Base-by-base conservation (phyloP, 345 rosid species). In the Tarenaya hassleriana region DNA sequence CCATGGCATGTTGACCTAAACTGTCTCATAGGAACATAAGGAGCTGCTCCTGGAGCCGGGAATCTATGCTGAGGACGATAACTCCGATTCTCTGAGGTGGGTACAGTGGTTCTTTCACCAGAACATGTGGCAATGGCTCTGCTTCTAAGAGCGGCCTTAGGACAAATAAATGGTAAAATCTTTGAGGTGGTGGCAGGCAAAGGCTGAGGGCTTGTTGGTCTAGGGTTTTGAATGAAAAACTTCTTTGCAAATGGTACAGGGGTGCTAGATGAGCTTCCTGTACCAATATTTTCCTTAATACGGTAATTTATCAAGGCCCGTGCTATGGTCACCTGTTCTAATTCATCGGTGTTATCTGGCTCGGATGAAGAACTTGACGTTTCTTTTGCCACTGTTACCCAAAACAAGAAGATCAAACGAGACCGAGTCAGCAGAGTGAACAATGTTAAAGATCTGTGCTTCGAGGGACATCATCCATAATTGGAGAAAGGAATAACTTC, bases 191-290 rank as follows among this genome's bases (percentile, higher is more conserved):
- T 69, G 21, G 77, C 76, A 48, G 61, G 85, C 12, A 73, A 65
- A 38, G 76, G 84, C 62, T 77, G 98, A 24, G 96, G 94, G 64
- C 96, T 92, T 13, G 86, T 79, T 44, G 98, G 95, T 73, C 98
- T 85, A 24, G 73, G 83, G 60, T 60, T 77, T 18, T 76, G 94
- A 56, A 64, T 34, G 5, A 72, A 75, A 33, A 84, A 88, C 79
- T 71, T 82, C 75, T 64, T 87, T 3, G 85, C 63, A 61, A 92
- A 88, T n/a, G 78, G 83, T 52, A 85, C 72, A 1, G 85, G 78
- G 9, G 67, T 68, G 46, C 19, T 60, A 9, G 81, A 69, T 16
- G 85, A 71, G 66, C 57, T 84, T 16, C 73, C 73, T 47, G 60
- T 72, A 38, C 88, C 79, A 35, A 83, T 75, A 58, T 71, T 91